Base-by-base conservation (phyloP, 257 asterid species). In the Scutellaria galericulata region DNA sequence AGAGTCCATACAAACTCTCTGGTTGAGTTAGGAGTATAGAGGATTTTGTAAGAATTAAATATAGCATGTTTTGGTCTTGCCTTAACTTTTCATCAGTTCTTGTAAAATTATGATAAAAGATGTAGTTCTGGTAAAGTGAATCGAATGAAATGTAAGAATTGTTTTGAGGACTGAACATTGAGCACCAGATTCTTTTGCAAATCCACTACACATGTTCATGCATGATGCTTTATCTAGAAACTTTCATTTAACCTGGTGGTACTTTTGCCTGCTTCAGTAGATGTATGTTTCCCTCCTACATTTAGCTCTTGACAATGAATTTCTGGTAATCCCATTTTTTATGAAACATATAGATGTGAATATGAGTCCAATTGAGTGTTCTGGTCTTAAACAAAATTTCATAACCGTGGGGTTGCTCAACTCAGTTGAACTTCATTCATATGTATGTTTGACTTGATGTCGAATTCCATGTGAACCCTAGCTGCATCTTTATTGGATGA, bases 101-200 rank as follows among this genome's bases (percentile, higher is more conserved):
- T 61, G 37, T 0, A 24, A 18, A 65, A 20, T 52, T 50, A 18
- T 15, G 57, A 12, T 3, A 48, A 52, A 3, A 20, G 27, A 40
- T 68, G 14, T 40, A 68, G 35, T 51, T 67, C 35, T 78, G 50
- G 37, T 59, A 31, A 18, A 27, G 3, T 37, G 66, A 55, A 45
- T 53, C 42, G 44, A 39, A 53, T 64, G 24, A 44, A 64, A 50
- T 70, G 31, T 10, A 60, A 54, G 9, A 31, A 13, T 67, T 64
- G n/a, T 66, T 41, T 40, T 77, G 35, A 60, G 70, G 62, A 73
- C 56, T 51, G 67, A 72, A 35, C 39, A 14, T 5, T 10, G 75
- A 52, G 56, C 39, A 9, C 52, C 22, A 64, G 20, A 64, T 42
- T 47, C n/a, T 13, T 22, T 22, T 3, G 14, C 61, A 55, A 22